These are phyloP conservation scores for Colletotrichum sp. DNA, from an alignment of 2,329 filamentous ascomycete genomes.

Conservation along the genomic window DNA sequence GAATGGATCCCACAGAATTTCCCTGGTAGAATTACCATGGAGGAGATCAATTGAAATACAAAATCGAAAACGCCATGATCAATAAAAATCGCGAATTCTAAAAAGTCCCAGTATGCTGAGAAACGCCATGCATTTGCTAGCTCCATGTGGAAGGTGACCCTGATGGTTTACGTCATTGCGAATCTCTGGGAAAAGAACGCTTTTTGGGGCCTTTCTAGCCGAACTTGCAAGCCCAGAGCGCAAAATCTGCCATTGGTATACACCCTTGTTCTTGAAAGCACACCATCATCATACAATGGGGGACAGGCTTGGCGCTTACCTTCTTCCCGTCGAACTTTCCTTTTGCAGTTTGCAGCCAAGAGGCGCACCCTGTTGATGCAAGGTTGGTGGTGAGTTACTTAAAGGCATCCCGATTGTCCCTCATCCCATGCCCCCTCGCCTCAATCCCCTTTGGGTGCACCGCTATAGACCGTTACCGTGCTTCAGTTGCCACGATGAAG, in stretches of 20 bases:
- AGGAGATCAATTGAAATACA: background rate
- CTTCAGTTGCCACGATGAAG: background rate
- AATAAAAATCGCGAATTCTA: background rate
- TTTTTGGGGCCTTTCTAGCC: background rate
- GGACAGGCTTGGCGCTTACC: background rate
- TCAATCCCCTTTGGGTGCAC: background rate
- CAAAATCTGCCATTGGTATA: background rate
- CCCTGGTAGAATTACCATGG: background rate
- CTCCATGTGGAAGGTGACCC: conserved; percentile 6
- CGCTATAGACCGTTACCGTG: background rate
- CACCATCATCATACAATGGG: background rate
- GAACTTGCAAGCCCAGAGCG: background rate
- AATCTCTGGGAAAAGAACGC: background rate
- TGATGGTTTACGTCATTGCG: background rate
- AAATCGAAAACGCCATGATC: background rate
- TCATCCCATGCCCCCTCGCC: no score
- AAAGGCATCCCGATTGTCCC: background rate
- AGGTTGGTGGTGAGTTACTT: background rate
- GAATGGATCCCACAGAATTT: background rate
- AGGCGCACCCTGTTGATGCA: no score
- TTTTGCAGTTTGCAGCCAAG: no score
- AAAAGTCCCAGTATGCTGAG: background rate
- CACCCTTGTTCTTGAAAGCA: background rate
- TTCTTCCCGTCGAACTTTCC: no score
- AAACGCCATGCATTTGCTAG: conserved; percentile 13